Percentiles rank a stretch among this genome's conserved stretches.
Evolutionary conservation across 352 stramenopile genomes (phyloP).

Genomic region (Pythium sp.): DNA sequence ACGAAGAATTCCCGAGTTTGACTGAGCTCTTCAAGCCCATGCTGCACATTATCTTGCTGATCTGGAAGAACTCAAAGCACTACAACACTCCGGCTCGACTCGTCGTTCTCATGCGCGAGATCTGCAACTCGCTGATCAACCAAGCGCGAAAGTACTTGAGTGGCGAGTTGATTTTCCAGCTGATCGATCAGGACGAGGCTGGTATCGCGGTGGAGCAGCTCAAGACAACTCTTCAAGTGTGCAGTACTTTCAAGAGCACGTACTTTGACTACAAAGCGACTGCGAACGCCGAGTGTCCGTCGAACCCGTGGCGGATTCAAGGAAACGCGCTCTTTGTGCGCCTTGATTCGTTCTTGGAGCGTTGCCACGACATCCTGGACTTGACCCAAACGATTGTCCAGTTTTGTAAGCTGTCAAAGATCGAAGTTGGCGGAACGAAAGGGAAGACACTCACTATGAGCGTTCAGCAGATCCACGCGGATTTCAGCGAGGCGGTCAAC

Average conservation of each 20-base stretch:
- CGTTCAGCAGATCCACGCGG: conserved; percentile 94
- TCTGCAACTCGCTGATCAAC: conserved; percentile 97
- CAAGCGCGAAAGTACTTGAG: conserved; percentile 92
- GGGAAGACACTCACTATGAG: conserved; percentile 92
- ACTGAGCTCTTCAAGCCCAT: conserved; percentile 97
- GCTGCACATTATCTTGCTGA: conserved; percentile 97
- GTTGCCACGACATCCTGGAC: conserved; percentile 97
- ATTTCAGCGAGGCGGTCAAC: conserved; percentile 94
- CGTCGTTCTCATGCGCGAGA: conserved; percentile 97
- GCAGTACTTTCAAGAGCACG: conserved; percentile 96
- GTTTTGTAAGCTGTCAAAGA: conserved; percentile 97
- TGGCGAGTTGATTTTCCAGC: conserved; percentile 94
- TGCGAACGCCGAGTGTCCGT: conserved; percentile 94
- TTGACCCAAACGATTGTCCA: conserved; percentile 98
- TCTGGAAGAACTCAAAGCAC: conserved; percentile 99
- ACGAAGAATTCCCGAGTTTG: conserved; percentile 93
- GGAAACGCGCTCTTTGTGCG: conserved; percentile 97
- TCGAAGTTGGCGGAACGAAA: conserved; percentile 97
- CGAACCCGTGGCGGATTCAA: conserved; percentile 98
- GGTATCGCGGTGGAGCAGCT: conserved; percentile 93
- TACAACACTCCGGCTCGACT: conserved; percentile 97
- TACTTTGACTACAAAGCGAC: conserved; percentile 98
- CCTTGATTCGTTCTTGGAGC: conserved; percentile 96
- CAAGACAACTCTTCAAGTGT: conserved; percentile 92
- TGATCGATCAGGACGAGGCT: conserved; percentile 97